Evolutionary conservation across 2,329 filamentous ascomycete genomes (phyloP).

Genomic region (Thermoascus crustaceus): DNA sequence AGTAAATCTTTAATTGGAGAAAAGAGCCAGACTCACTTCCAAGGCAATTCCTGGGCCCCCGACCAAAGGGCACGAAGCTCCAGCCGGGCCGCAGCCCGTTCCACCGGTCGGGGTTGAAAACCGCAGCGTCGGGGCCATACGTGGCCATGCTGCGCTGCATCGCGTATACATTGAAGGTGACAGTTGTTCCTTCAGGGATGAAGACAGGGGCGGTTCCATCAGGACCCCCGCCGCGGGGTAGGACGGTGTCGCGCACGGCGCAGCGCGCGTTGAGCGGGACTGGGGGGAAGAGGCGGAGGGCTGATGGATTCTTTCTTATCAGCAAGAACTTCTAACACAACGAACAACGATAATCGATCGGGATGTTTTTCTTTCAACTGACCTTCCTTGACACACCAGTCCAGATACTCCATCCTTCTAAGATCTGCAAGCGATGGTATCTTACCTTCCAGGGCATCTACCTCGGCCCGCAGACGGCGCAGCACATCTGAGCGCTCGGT

Average conservation of each 20-base stretch:
- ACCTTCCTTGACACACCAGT: slow-evolving; percentile 29
- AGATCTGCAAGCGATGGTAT: slow-evolving; percentile 28
- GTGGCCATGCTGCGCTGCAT: slow-evolving; percentile 61
- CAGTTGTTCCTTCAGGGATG: slow-evolving; percentile 55
- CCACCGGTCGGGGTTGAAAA: slow-evolving; percentile 6
- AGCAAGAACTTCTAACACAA: too few relatives aligned
- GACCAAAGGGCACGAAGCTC: too few relatives aligned
- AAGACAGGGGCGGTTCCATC: slow-evolving; percentile 49
- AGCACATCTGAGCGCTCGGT: neutral
- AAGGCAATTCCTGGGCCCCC: too few relatives aligned
- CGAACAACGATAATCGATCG: too few relatives aligned
- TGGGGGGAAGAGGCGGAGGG: slow-evolving; percentile 49
- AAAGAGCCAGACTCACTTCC: too few relatives aligned
- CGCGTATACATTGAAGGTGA: slow-evolving; percentile 59
- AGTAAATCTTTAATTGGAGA: too few relatives aligned
- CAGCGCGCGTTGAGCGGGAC: slow-evolving; percentile 40
- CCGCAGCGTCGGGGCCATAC: slow-evolving; percentile 39
- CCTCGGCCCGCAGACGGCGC: neutral
- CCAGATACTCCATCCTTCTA: slow-evolving; percentile 33
- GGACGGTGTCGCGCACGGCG: slow-evolving; percentile 20
- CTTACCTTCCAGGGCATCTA: neutral
- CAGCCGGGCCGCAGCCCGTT: slow-evolving; percentile 2
- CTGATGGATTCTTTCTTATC: slow-evolving; percentile 5
- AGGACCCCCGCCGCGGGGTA: slow-evolving; percentile 7
- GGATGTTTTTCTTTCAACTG: too few relatives aligned